Conservation (phyloP, 495 filamentous ascomycete genomes). For the Paragyromitra xinjiangensis region DNA sequence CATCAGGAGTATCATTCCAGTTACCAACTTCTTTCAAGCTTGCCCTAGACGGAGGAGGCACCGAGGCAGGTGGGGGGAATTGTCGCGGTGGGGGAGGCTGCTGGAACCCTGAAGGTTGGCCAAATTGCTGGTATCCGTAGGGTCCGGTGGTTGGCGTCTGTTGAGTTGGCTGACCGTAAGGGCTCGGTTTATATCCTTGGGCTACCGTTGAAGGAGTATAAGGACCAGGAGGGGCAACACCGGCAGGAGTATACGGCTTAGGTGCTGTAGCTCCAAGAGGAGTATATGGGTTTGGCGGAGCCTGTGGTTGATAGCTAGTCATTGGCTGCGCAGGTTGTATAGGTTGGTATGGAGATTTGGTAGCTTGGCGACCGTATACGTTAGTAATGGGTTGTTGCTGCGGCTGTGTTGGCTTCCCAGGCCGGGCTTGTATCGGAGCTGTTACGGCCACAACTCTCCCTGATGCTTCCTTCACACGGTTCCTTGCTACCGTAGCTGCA, state of each 20-base stretch:
- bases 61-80: slow-evolving; percentile 66
- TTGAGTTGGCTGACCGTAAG: slow-evolving; percentile 53
- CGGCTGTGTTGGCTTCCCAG: slow-evolving; percentile 51
- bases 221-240: slow-evolving; percentile 65
- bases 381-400: slow-evolving; percentile 55
- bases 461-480: slow-evolving; percentile 85
- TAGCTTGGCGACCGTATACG: slow-evolving; percentile 58
- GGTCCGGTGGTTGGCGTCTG: slow-evolving; percentile 57
- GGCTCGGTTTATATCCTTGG: slow-evolving; percentile 4
- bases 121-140: slow-evolving; percentile 58
- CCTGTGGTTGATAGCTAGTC: slow-evolving; percentile 26
- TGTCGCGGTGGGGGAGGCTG: slow-evolving; percentile 67
- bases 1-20: slow-evolving; percentile 96
- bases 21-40: slow-evolving; percentile 69
- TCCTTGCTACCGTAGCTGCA: slow-evolving; percentile 85
- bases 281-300: slow-evolving; percentile 56
- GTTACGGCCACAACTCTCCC: slow-evolving; percentile 68
- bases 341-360: slow-evolving; percentile 59
- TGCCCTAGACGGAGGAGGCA: slow-evolving; percentile 73
- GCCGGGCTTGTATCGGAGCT: slow-evolving; percentile 25
- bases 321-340: slow-evolving; percentile 58
- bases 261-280: slow-evolving; percentile 50
- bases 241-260: slow-evolving; percentile 57
- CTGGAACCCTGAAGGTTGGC: slow-evolving; percentile 57
- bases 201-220: slow-evolving; percentile 65